A percentile compares a stretch with the other conserved stretches of the same genome.
Evolutionary conservation across 352 stramenopile species (phyloP).

Genomic region (Pythium scleroteichum): DNA sequence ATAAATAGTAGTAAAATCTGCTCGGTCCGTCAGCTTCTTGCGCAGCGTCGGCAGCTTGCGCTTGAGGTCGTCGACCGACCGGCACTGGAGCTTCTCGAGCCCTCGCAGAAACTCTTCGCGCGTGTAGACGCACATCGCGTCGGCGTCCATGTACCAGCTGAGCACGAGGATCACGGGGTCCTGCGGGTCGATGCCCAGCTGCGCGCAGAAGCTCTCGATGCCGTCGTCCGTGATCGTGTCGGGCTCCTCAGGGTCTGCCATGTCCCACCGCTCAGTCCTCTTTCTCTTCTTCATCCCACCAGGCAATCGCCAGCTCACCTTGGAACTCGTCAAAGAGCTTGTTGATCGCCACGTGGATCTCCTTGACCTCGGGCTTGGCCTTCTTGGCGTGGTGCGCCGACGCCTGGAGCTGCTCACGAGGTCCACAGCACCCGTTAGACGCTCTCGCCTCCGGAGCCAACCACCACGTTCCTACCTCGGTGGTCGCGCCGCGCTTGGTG

Average conservation of each 20-base stretch:
- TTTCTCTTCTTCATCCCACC: too few relatives aligned
- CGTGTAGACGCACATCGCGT: constrained; percentile 79
- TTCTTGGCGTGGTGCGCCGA: constrained; percentile 50
- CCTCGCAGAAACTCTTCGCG: constrained; percentile 69
- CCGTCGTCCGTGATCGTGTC: constrained; percentile 80
- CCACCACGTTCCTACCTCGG: too few relatives aligned
- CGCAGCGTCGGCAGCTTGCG: constrained; percentile 52
- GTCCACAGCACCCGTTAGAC: background rate
- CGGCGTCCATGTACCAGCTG: constrained; percentile 77
- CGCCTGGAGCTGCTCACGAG: constrained; percentile 4
- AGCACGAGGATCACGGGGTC: constrained; percentile 81
- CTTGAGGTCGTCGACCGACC: constrained; percentile 55
- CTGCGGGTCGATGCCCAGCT: constrained; percentile 70
- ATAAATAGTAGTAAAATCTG: constrained; percentile 82
- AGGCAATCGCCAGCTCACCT: constrained; percentile 33
- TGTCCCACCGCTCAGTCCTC: background rate
- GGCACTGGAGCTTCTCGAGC: constrained; percentile 69
- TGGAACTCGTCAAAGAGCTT: constrained; percentile 60
- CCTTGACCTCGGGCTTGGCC: constrained; percentile 37
- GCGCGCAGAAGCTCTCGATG: constrained; percentile 71
- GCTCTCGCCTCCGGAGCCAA: too few relatives aligned
- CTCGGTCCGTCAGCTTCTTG: constrained; percentile 41
- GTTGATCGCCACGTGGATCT: constrained; percentile 47
- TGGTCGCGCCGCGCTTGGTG: constrained; percentile 35
- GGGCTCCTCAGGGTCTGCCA: constrained; percentile 57